phyloP scores from a whole-genome alignment of 768 basidiomycete genomes.

The Tremella yokohamensis region DNA sequence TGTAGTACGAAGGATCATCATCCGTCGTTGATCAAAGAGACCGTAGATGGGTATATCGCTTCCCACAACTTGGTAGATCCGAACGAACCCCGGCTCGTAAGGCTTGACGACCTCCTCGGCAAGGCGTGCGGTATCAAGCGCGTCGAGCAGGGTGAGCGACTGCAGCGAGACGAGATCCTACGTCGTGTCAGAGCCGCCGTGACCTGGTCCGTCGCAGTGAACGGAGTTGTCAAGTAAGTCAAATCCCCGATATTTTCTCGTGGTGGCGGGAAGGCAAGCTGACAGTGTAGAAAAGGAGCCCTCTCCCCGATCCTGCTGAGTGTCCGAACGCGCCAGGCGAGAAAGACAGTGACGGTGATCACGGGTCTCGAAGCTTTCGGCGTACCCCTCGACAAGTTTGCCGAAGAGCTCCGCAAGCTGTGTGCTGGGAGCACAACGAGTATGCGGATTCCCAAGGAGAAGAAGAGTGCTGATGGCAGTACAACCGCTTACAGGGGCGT shows the following conservation, averaged over 20 bases:
- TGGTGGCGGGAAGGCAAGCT: constrained; percentile 55
- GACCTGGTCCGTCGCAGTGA: constrained; percentile 48
- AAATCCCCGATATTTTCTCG: constrained; percentile 33
- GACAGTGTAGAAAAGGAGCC: constrained; percentile 64
- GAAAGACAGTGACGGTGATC: constrained; percentile 71
- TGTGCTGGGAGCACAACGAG: constrained; percentile 80
- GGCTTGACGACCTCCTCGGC: constrained; percentile 58
- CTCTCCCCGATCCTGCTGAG: constrained; percentile 67
- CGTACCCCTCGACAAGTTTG: constrained; percentile 66
- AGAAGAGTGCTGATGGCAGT: constrained; percentile 24
- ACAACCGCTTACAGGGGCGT: constrained; percentile 35
- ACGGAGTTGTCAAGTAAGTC: constrained; percentile 48
- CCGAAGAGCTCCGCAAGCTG: constrained; percentile 68
- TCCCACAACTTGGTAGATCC: constrained; percentile 63
- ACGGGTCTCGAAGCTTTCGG: constrained; percentile 76
- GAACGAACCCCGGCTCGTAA: constrained; percentile 66
- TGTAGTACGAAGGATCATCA: constrained; percentile 10
- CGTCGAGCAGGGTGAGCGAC: constrained; percentile 44
- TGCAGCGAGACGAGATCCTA: constrained; percentile 51
- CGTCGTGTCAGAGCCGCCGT: constrained; percentile 44
- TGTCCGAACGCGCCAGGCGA: constrained; percentile 71
- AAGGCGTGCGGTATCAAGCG: constrained; percentile 48
- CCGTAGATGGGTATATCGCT: constrained; percentile 63
- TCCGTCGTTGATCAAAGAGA: constrained; percentile 21
- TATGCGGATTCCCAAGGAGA: constrained; percentile 50